Evolutionary conservation across 2,329 filamentous ascomycete genomes (phyloP), one percentile per base, ranked within the genome.

Genomic region (Phialemoniopsis sp.): DNA sequence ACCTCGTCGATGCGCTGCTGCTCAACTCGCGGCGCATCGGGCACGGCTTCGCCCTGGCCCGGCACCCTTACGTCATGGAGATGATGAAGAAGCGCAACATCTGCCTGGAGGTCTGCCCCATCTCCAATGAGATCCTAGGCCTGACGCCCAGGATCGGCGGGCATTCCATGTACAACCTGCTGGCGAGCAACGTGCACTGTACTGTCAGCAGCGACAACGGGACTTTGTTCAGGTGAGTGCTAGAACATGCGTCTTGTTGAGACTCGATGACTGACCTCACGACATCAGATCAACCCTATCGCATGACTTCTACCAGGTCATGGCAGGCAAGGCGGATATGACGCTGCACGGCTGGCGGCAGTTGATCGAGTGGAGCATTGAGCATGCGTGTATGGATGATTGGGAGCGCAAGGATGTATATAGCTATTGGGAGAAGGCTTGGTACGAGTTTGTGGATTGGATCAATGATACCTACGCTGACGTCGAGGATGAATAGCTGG

Each of bases 281-380:
- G 26, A 10, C 14, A n/a, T n/a, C 18, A 86, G 81, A 46, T 87
- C 84, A 13, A 80, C 80, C 3, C 69, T 89, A 32, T 83, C 81
- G 1, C 82, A 88, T 47, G 85, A 89, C 53, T 88, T 89, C 54
- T 89, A 88, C 55, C 85, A 89, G 54, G 72, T 82, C 42, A 79
- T 89, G 69, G 73, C 85, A 8, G 85, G 85, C 35, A 79, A 78
- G 33, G 67, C 72, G 12, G 72, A 78, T 41, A 86, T 89, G 72
- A 76, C 71, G 14, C 59, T 89, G 0, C 77, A 77, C 46, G 84
- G 84, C 32, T 86, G 84, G 80, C 82, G 83, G 54, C 83, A 88
- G 58, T 69, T 84, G 16, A 67, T 68, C 13, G 60, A 73, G 47
- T 83, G 80, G 80, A 83, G 79, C 49, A 60, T 84, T 13, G 65